A percentile compares a stretch with the other conserved stretches of the same genome.
Evolutionary conservation across 768 basidiomycete species (phyloP).

Genomic region (Collybiopsis confluens): DNA sequence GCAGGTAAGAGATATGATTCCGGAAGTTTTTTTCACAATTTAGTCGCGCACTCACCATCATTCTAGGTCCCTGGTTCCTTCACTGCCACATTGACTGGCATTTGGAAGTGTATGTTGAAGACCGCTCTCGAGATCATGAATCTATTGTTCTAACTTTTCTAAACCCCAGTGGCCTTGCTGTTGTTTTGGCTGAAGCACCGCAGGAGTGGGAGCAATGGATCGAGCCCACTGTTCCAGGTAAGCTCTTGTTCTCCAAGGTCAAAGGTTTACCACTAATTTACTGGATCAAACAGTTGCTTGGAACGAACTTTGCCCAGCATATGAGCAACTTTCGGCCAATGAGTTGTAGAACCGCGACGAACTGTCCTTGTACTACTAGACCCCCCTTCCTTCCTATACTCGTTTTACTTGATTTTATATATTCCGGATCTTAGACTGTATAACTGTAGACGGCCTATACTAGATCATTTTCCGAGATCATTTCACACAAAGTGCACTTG

Average conservation of each 20-base stretch:
- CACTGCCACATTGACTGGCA: constrained; percentile 28
- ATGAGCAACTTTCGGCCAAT: neutral
- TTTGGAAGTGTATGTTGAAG: constrained; percentile 14
- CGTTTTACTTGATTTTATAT: too few relatives aligned
- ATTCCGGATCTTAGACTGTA: too few relatives aligned
- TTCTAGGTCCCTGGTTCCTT: constrained; percentile 15
- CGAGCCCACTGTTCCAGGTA: constrained; percentile 9
- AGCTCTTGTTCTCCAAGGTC: neutral
- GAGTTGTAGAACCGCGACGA: too few relatives aligned
- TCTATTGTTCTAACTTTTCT: neutral
- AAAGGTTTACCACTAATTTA: neutral
- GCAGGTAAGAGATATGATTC: too few relatives aligned
- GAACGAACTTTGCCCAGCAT: constrained; percentile 5
- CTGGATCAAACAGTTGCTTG: too few relatives aligned
- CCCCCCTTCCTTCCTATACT: too few relatives aligned
- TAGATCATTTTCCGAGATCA: too few relatives aligned
- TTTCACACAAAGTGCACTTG: too few relatives aligned
- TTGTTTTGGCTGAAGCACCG: constrained; percentile 15
- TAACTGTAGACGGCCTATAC: too few relatives aligned
- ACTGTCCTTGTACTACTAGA: too few relatives aligned
- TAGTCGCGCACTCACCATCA: too few relatives aligned
- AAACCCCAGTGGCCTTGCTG: constrained; percentile 10
- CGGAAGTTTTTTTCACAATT: too few relatives aligned
- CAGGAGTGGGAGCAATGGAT: constrained; percentile 1
- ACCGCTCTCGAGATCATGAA: neutral